Base-by-base conservation (phyloP, 1,139 yeast genomes). In the Protomyces lactucae-debilis region DNA sequence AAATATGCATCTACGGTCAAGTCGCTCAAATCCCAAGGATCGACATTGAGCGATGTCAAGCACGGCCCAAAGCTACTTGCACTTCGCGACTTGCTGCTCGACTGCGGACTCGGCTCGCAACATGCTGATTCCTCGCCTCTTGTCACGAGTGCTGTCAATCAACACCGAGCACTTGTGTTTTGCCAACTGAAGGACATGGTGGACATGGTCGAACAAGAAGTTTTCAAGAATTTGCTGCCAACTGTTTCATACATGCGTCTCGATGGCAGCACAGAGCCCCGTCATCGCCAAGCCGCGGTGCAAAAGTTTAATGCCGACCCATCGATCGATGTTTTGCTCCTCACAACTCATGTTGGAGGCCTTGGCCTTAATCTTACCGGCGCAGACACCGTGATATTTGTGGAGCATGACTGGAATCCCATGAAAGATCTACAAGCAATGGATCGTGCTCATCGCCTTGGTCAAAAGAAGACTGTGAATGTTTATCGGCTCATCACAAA, bases 371-470 rank as follows among this genome's bases (percentile, higher is more conserved):
- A 95, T 74, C 81, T 95, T 74, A 95, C 99, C 0, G 99, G 99
- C 68, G 99, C 99, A 0, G 99, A 95, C 74, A 95, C 99, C 0
- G 99, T 95, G 60, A 93, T 95, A 14, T 95, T 95, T 77, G 96
- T 95, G 48, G 99, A 95, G 73, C 99, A 95, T 73, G 99, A 95
- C 76, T 95, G 99, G 99, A 95, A 95, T 74, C 99, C 99, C 28
- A 95, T 95, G 99, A 93, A 91, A 73, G 99, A 95, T 78, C 80
- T 95, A 67, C 99, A 95, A 75, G 99, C 99, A 0, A 95, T 95
- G 99, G 99, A 95, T 74, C 82, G 99, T 73, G 99, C 99, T 0
- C 99, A 95, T 76, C 83, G 99, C 75, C 84, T 95, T 70, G 99
- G 99, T 3, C 99, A 95, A 76, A 91, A 91, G 78, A 93, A 92